Base-by-base conservation (phyloP, 371 early-diverging fungal species). In the Syncephalastrum sp. region DNA sequence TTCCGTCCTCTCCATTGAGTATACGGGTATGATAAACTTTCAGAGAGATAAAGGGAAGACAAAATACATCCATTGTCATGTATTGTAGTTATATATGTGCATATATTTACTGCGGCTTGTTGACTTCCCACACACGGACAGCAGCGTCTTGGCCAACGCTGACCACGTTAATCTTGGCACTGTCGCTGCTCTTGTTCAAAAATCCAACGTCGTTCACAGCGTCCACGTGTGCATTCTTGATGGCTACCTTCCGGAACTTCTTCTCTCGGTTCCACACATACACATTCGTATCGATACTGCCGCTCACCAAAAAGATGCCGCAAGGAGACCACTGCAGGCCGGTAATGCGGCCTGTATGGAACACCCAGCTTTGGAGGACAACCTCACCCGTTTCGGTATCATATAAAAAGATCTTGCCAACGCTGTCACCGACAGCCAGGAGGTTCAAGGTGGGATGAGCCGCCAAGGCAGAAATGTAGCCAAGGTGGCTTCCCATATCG, bases 341-440 rank as follows among this genome's bases (percentile, higher is more conserved):
- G 56, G 87, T 89, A 54, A 98, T 83, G 27, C 93, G 87, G n/a
- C 91, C 93, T 3, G 84, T 84, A 72, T 98, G 98, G 80, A 89
- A 92, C 12, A 89, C 89, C 96, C 97, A 98, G 33, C 84, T 86
- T 54, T 82, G 74, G 21, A 88, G 72, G 46, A 67, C 81, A 2
- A 86, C 47, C 67, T 73, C 75, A 38, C 85, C 82, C 0, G 78
- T 69, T 0, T 66, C 75, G 0, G 84, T 68, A 54, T 88, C 84
- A 58, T 87, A 91, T 3, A 93, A 88, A 47, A 82, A 66, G 38
- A 98, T 89, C 61, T 88, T 91, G 47, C 97, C 90, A 5, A 82
- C 81, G 13, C 85, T 71, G 64, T 96, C 95, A 27, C 91, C 96
- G 0, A 84, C 87, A 5, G 96, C 97, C 46, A 96, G 62, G 50